Percentiles rank a stretch among this genome's conserved stretches.
Conservation (phyloP, 768 basidiomycete genomes). For the Mycena belliarum region DNA sequence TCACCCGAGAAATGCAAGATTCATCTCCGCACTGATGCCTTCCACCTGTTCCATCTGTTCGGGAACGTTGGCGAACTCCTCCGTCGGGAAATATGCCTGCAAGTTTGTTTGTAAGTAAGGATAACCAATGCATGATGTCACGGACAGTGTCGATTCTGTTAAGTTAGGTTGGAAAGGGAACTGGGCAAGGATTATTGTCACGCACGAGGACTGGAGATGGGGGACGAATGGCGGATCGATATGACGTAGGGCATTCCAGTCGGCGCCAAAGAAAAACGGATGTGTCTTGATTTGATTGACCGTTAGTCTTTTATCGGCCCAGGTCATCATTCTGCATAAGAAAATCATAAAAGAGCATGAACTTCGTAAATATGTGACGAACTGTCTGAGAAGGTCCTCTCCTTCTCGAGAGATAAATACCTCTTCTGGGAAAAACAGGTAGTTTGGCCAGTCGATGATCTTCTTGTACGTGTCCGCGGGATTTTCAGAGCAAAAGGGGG, state of each 20-base stretch:
- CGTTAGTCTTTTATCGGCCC: conserved; percentile 71
- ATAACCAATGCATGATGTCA: no score
- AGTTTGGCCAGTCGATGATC: conserved; percentile 93
- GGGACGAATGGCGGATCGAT: conserved; percentile 98
- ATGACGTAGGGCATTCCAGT: conserved; percentile 88
- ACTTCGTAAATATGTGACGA: conserved; percentile 24
- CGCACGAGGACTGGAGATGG: conserved; percentile 64
- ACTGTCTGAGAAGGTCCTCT: conserved; percentile 88
- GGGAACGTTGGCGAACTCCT: conserved; percentile 77
- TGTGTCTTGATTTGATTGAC: conserved; percentile 90
- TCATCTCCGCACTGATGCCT: conserved; percentile 64
- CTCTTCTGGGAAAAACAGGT: conserved; percentile 93
- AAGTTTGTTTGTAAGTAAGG: conserved; percentile 32
- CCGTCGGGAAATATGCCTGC: conserved; percentile 83
- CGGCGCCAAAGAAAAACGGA: conserved; percentile 93
- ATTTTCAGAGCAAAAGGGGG: conserved; percentile 96
- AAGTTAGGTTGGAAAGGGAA: no score
- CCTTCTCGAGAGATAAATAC: conserved; percentile 91
- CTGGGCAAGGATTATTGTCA: no score
- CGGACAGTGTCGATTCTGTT: no score
- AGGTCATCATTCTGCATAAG: conserved; percentile 75
- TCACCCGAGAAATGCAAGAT: conserved; percentile 67
- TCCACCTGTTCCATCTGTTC: conserved; percentile 62
- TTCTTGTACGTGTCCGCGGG: conserved; percentile 98
- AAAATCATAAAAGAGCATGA: conserved; percentile 6